Conservation (phyloP, 2,329 filamentous ascomycete species). For the Cryphonectria japonica region DNA sequence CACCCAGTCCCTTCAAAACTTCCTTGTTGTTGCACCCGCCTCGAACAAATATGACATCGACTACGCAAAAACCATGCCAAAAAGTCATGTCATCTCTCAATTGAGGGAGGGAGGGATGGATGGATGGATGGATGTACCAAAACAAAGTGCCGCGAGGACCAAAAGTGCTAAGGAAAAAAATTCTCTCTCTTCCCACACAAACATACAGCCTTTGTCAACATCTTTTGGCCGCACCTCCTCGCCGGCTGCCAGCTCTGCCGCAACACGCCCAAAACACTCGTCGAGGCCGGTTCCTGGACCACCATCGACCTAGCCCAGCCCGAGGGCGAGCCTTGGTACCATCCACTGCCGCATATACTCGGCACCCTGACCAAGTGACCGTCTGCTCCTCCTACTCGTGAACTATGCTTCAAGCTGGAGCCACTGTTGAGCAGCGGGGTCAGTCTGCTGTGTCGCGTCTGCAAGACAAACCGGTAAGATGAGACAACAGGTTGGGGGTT, state of each 20-base stretch:
- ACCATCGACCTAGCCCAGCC: slow-evolving; percentile 52
- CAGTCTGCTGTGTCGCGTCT: not conserved
- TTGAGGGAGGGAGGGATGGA: not conserved
- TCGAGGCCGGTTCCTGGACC: slow-evolving; percentile 54
- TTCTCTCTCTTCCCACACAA: not conserved
- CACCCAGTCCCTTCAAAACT: not conserved
- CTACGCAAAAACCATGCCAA: not conserved
- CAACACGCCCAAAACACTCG: slow-evolving; percentile 51
- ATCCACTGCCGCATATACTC: slow-evolving; percentile 52
- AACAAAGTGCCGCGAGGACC: not conserved
- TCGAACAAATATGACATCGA: too few species aligned
- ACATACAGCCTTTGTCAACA: slow-evolving; percentile 50
- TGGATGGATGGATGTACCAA: not conserved
- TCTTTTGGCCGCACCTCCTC: slow-evolving; percentile 56
- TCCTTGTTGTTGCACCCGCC: too few species aligned
- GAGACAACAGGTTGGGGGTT: not conserved
- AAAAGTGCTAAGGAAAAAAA: not conserved
- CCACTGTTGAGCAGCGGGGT: not conserved
- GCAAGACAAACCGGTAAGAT: not conserved
- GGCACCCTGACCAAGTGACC: slow-evolving; percentile 57
- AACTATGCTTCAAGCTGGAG: not conserved
- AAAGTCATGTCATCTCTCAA: not conserved
- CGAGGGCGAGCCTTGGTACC: slow-evolving; percentile 46
- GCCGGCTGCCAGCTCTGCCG: slow-evolving; percentile 57
- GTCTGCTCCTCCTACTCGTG: too few species aligned